Percentiles rank a stretch among this genome's conserved stretches.
phyloP scores from a whole-genome alignment of 169 alveolate species.

The Pseudocohnilembus persalinus region DNA sequence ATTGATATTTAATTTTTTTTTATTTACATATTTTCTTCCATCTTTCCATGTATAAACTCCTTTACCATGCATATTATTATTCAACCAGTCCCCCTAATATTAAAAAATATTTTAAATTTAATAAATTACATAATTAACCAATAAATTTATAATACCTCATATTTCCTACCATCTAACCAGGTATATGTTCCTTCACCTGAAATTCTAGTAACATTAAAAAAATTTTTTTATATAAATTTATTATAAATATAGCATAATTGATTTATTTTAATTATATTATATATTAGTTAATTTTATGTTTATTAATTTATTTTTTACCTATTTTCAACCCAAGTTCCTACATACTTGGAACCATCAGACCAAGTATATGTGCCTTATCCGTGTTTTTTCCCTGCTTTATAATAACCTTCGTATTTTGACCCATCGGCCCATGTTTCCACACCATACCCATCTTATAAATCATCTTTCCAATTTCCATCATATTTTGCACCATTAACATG shows the following conservation, averaged over 20 bases:
- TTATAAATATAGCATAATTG: too few species aligned
- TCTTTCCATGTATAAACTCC: conserved; percentile 81
- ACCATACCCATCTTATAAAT: conserved; percentile 81
- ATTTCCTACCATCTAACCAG: conserved; percentile 81
- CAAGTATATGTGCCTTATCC: conserved; percentile 65
- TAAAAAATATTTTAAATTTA: conserved; percentile 18
- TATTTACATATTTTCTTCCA: conserved; percentile 57
- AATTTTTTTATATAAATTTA: conserved; percentile 16
- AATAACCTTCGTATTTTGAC: conserved; percentile 71
- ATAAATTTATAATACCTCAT: conserved; percentile 45
- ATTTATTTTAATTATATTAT: too few species aligned
- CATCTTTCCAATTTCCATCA: conserved; percentile 78
- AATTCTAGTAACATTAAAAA: conserved; percentile 44
- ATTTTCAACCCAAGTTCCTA: conserved; percentile 52
- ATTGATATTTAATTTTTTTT: too few species aligned
- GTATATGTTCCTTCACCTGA: conserved; percentile 74
- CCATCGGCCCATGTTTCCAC: conserved; percentile 84
- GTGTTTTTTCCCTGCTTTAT: conserved; percentile 61
- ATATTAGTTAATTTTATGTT: too few species aligned
- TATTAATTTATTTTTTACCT: conserved; percentile 27
- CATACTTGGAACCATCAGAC: conserved; percentile 67
- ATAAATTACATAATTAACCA: neutral
- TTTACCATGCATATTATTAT: conserved; percentile 73
- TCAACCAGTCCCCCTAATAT: conserved; percentile 68
- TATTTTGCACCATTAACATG: conserved; percentile 60